These are phyloP conservation scores for Tulasnella sp. DNA, from an alignment of 768 basidiomycete species.

Conservation along the genomic window DNA sequence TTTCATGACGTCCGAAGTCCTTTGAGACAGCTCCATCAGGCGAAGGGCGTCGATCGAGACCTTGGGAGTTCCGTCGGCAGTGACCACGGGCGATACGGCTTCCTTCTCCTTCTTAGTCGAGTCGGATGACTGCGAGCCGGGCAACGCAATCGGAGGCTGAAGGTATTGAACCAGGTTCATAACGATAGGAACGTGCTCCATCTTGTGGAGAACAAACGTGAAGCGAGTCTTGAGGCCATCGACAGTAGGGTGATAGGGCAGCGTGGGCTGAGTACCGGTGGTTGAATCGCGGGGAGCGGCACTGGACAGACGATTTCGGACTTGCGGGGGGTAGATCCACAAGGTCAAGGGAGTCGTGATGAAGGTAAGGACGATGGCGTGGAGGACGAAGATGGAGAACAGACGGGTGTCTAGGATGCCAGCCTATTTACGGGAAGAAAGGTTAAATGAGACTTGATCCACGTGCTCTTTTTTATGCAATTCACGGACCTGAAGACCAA, in stretches of 20 bases:
- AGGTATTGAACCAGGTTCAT: conserved; percentile 45
- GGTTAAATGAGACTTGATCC: neutral
- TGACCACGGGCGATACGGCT: neutral
- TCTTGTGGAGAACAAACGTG: conserved; percentile 41
- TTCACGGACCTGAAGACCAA: conserved; percentile 67
- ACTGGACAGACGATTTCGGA: conserved; percentile 39
- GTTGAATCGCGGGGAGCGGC: neutral
- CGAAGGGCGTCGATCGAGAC: conserved; percentile 69
- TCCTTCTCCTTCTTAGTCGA: conserved; percentile 24
- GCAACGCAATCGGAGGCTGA: conserved; percentile 32
- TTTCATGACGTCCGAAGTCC: conserved; percentile 82
- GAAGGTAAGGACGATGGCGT: conserved; percentile 71
- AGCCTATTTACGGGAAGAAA: conserved; percentile 25
- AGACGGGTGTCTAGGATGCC: conserved; percentile 46
- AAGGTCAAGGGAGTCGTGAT: conserved; percentile 81
- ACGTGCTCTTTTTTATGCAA: conserved; percentile 36
- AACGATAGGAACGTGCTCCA: conserved; percentile 43
- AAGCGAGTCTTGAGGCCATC: conserved; percentile 34
- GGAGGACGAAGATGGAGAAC: conserved; percentile 88
- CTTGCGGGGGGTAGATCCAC: conserved; percentile 64
- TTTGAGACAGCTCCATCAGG: conserved; percentile 81
- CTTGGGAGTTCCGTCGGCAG: conserved; percentile 28
- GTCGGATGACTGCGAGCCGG: neutral
- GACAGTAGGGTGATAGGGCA: neutral
- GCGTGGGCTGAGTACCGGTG: neutral